A percentile compares a stretch with the other conserved stretches of the same genome.
Evolutionary conservation across 148 eudicot species (phyloP).

Genomic region (Fagopyrum homotropicum): DNA sequence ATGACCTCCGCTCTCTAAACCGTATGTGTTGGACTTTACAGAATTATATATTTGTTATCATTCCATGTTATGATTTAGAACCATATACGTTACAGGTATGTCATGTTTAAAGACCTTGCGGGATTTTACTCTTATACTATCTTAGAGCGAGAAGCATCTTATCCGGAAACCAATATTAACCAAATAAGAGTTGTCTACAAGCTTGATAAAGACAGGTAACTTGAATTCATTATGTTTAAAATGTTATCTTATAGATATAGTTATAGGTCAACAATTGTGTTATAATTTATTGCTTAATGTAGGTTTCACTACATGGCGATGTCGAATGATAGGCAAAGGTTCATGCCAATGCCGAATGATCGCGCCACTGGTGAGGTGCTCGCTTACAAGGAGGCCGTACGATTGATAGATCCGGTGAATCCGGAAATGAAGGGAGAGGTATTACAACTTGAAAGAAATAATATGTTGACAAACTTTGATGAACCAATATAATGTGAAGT

Average conservation of each 20-base stretch:
- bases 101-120: constrained; percentile 35
- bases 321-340: constrained; percentile 58
- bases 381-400: constrained; percentile 65
- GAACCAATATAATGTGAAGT: no score
- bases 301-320: constrained; percentile 83
- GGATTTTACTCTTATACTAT: constrained; percentile 47
- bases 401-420: constrained; percentile 38
- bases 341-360: constrained; percentile 53
- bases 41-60: no score
- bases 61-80: not conserved
- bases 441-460: not conserved
- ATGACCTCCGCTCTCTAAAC: no score
- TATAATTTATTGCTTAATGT: not conserved
- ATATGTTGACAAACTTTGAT: no score
- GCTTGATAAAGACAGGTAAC: constrained; percentile 13
- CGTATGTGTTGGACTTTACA: no score
- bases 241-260: not conserved
- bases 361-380: constrained; percentile 40
- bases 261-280: not conserved
- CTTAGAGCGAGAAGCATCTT: constrained; percentile 31
- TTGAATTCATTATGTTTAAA: not conserved
- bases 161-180: constrained; percentile 28
- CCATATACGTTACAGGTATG: constrained; percentile 22
- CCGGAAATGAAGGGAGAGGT: constrained; percentile 49
- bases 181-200: constrained; percentile 42